These are phyloP conservation scores for Talinum fruticosum DNA, from an alignment of 148 eudicot genomes.

Conservation along the genomic window DNA sequence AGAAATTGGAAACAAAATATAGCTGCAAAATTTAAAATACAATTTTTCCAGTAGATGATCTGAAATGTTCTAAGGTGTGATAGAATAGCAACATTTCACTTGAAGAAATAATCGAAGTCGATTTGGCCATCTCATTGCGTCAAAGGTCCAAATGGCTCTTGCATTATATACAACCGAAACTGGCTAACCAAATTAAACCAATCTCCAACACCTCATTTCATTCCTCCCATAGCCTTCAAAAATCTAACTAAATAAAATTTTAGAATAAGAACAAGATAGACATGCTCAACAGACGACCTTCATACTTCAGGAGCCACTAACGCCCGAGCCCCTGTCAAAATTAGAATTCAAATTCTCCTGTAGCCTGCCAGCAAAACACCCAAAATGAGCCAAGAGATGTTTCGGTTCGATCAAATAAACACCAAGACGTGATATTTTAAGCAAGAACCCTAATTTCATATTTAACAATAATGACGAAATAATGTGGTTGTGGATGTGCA, in stretches of 20 bases:
- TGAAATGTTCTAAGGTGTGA: conserved; percentile 4
- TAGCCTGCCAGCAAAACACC: conserved; percentile 55
- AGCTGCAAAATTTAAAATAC: background rate
- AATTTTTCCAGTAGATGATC: conserved; percentile 1
- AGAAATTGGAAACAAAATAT: background rate
- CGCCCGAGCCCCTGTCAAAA: conserved; percentile 12
- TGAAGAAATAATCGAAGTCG: conserved; percentile 19
- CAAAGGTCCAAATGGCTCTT: conserved; percentile 32
- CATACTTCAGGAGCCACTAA: conserved; percentile 19
- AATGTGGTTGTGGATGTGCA: too few relatives aligned
- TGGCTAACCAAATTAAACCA: conserved; percentile 24
- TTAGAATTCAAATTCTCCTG: conserved; percentile 90
- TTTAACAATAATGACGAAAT: too few relatives aligned
- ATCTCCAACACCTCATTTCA: conserved; percentile 25
- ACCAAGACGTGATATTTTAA: background rate
- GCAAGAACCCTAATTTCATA: background rate
- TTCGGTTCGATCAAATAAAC: background rate
- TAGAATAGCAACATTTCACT: conserved; percentile 10
- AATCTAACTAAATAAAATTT: conserved; percentile 19
- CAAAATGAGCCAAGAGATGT: conserved; percentile 1
- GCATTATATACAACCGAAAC: conserved; percentile 48
- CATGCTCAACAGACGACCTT: conserved; percentile 4
- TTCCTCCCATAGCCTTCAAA: conserved; percentile 21
- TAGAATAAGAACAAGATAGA: conserved; percentile 15
- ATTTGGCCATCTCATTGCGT: conserved; percentile 34